phyloP scores from a whole-genome alignment of 768 basidiomycete genomes.

The Leccinum fibrillosum region DNA sequence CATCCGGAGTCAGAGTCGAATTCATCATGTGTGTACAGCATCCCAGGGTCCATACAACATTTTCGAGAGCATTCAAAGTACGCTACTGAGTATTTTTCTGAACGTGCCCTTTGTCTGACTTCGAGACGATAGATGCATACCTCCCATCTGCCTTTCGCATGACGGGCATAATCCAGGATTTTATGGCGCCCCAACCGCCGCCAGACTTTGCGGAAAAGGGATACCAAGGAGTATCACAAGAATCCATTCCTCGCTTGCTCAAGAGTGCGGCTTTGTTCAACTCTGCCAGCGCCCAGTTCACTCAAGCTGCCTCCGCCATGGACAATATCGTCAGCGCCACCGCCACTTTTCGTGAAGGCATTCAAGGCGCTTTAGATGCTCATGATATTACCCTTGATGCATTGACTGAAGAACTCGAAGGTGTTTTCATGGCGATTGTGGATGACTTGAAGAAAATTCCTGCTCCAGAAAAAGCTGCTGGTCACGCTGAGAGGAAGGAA shows the following conservation, averaged over 20 bases:
- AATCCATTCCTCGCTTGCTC: slow-evolving; percentile 7
- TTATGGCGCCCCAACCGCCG: background rate
- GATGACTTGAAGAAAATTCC: slow-evolving; percentile 1
- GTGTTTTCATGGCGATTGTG: slow-evolving; percentile 2
- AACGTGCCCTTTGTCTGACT: background rate
- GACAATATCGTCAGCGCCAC: slow-evolving; percentile 11
- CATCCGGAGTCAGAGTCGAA: background rate
- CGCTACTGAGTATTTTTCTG: background rate
- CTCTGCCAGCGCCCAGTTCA: slow-evolving; percentile 3
- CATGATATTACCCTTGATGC: slow-evolving; percentile 3
- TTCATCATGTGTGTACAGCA: background rate
- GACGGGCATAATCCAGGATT: background rate
- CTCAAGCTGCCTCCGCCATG: slow-evolving; percentile 3
- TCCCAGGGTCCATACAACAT: background rate
- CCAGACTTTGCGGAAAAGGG: slow-evolving; percentile 13
- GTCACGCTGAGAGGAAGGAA: slow-evolving; percentile 1
- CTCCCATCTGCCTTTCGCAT: background rate
- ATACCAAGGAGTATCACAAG: background rate
- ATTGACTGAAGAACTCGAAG: slow-evolving; percentile 11
- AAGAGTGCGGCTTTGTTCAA: background rate
- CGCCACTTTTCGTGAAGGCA: slow-evolving; percentile 8
- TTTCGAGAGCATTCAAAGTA: slow-evolving; percentile 3
- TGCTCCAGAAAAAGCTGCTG: background rate
- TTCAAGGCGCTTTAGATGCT: slow-evolving; percentile 6
- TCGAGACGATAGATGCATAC: background rate